A percentile compares a stretch with the other conserved stretches of the same genome.
These are phyloP conservation scores for Phyllosticta citriasiana DNA, from an alignment of 2,329 filamentous ascomycete species.

Conservation along the genomic window DNA sequence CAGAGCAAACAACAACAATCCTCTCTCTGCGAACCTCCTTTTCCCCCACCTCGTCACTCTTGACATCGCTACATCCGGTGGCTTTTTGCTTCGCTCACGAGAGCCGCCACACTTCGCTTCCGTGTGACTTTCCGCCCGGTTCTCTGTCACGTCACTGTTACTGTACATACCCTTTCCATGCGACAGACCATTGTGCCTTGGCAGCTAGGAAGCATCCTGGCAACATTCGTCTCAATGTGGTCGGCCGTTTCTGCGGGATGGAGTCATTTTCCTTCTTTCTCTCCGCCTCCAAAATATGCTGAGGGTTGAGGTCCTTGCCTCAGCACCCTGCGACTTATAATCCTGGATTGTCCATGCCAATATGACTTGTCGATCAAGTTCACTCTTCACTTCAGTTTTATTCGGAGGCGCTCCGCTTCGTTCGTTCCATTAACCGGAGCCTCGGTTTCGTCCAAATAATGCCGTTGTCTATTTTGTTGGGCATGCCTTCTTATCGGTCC, in stretches of 20 bases:
- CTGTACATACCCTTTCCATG: background rate
- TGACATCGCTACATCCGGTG: background rate
- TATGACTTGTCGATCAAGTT: no score
- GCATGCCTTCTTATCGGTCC: conserved; percentile 21
- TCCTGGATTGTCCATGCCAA: background rate
- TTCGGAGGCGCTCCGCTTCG: background rate
- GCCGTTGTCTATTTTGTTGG: background rate
- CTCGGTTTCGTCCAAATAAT: background rate
- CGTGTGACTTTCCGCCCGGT: background rate
- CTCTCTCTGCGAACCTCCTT: background rate
- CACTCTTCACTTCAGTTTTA: background rate
- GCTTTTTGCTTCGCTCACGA: background rate
- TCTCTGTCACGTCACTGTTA: background rate
- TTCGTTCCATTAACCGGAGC: background rate
- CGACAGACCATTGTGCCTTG: background rate
- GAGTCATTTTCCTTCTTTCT: background rate
- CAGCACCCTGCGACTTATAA: background rate
- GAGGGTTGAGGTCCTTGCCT: background rate
- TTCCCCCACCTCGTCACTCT: background rate
- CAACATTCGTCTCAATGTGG: background rate
- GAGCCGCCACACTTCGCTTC: background rate
- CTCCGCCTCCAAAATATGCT: background rate
- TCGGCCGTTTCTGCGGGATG: background rate
- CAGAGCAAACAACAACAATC: background rate
- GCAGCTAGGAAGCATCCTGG: background rate